phyloP scores from a whole-genome alignment of 768 basidiomycete genomes.

The Amanita thiersii region DNA sequence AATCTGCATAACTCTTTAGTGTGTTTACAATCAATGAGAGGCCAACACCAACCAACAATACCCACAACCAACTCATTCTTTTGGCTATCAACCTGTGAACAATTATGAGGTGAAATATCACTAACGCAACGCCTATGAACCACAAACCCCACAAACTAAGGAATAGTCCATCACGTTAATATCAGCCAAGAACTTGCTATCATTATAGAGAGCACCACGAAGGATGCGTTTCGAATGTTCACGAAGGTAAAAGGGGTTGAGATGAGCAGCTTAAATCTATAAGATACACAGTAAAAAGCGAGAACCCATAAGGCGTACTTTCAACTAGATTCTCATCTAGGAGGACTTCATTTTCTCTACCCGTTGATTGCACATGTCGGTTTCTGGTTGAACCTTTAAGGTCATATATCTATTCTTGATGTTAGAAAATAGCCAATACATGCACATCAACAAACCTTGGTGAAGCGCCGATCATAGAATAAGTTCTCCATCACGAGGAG shows the following conservation, averaged over 20 bases:
- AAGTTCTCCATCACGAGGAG: constrained; percentile 97
- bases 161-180: constrained; percentile 99
- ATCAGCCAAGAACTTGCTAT: constrained; percentile 90
- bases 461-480: constrained; percentile 88
- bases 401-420: constrained; percentile 72
- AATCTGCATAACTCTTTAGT: constrained; percentile 43
- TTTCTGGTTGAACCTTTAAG: constrained; percentile 95
- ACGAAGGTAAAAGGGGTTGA: constrained; percentile 88
- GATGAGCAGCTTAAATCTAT: constrained; percentile 86
- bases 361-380: constrained; percentile 86
- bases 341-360: constrained; percentile 86
- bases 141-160: constrained; percentile 71
- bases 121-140: not conserved
- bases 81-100: constrained; percentile 63
- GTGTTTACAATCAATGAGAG: not conserved
- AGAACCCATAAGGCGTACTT: constrained; percentile 50
- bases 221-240: constrained; percentile 94
- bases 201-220: constrained; percentile 85
- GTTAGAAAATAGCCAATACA: not conserved
- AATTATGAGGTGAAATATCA: not conserved
- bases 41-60: constrained; percentile 73
- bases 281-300: too few species aligned
- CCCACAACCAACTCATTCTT: constrained; percentile 92
- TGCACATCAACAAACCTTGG: constrained; percentile 45
- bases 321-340: constrained; percentile 95